Base-by-base conservation (phyloP, 306 rosid species). In the Hylodesmum podocarpum region DNA sequence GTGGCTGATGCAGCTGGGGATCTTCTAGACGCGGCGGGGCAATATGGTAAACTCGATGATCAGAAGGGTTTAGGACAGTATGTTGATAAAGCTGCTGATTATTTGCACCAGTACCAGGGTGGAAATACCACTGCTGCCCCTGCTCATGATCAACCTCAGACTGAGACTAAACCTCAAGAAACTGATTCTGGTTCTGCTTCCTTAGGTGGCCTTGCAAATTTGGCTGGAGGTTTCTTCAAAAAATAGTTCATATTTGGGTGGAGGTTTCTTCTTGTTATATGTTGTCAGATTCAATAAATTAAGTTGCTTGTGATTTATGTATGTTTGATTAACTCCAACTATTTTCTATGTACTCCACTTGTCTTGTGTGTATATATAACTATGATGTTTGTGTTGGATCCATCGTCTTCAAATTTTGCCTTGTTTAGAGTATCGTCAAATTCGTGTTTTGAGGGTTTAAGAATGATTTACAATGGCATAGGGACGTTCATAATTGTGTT, bases 1-100 rank as follows among this genome's bases (percentile, higher is more conserved):
- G 73, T 75, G 1, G 89, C 91, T 0, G 86, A 49, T 0, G 91
- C 96, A 1, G 87, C 91, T 0, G 87, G 75, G 1, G 86, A 83
- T 53, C 82, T 89, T 46, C 87, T 89, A 8, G 87, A 69, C 1
- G 93, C 84, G 3, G 86, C 78, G 4, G 25, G 34, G 1, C 49
- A 83, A 0, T 86, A 89, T 62, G 93, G 79, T 0, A 81, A 83
- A 24, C 61, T 89, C 3, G 86, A 83, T 40, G 89, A 83, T 0
- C 80, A 84, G 31, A 78, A 82, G 46, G 85, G 90, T 0, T 0
- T 47, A 15, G 93, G 88, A 0, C 53, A 72, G 43, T 78, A 89
- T 29, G 40, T 87, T 37, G 63, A 71, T 2, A 78, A 89, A 70
- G 91, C 91, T 12, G 79, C 82, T 18, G 88, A 67, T 49, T 75